Conservation (phyloP, 192 early-diverging fungal species). For the Coemansia aciculifera region DNA sequence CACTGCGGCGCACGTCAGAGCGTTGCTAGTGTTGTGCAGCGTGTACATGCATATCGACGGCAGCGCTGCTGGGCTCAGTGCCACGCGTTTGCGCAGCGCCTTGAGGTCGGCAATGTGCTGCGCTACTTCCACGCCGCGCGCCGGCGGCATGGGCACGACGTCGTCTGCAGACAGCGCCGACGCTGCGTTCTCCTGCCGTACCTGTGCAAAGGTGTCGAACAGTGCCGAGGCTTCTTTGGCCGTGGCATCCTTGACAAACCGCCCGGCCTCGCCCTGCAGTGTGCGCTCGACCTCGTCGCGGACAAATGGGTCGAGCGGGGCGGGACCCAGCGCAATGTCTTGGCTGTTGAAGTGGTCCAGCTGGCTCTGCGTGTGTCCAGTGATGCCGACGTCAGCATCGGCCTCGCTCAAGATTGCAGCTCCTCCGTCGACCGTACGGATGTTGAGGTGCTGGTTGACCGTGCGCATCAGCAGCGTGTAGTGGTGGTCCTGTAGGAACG, state of each 20-base stretch:
- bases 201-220: constrained; percentile 58
- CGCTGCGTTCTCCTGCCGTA: constrained; percentile 63
- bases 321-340: constrained; percentile 68
- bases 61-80: constrained; percentile 64
- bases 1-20: constrained; percentile 79
- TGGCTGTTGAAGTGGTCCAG: constrained; percentile 83
- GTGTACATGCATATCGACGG: constrained; percentile 95
- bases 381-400: constrained; percentile 70
- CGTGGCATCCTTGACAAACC: constrained; percentile 23
- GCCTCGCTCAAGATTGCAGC: constrained; percentile 35
- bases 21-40: constrained; percentile 89
- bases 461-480: constrained; percentile 84
- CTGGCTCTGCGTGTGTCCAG: constrained; percentile 68
- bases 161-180: constrained; percentile 60
- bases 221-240: constrained; percentile 43
- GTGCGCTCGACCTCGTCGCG: constrained; percentile 79
- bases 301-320: constrained; percentile 71
- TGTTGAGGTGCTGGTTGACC: constrained; percentile 89
- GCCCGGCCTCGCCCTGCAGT: constrained; percentile 67
- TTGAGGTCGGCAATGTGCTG: constrained; percentile 75
- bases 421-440: constrained; percentile 55
- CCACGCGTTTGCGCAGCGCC: constrained; percentile 74
- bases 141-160: constrained; percentile 38
- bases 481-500: constrained; percentile 91
- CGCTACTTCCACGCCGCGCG: constrained; percentile 73